Percentiles rank a stretch among this genome's conserved stretches.
Evolutionary conservation across 148 eudicot genomes (phyloP).

Genomic region (Rheum nobile): DNA sequence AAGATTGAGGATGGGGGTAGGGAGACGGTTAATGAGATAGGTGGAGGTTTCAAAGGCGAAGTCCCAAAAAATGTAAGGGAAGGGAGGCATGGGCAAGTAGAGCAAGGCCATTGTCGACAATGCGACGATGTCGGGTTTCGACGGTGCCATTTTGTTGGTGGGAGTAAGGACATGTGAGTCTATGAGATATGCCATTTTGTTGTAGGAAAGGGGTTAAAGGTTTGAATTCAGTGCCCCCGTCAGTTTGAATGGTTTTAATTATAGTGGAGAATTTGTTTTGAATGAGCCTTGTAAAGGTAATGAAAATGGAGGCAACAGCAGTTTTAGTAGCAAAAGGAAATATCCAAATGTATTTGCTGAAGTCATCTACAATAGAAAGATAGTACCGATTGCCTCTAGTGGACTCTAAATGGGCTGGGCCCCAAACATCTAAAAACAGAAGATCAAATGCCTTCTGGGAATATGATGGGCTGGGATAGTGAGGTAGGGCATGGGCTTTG

Average conservation of each 20-base stretch:
- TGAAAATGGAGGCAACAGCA: not conserved
- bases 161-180: not conserved
- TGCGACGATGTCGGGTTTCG: not conserved
- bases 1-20: too few species aligned
- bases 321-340: not conserved
- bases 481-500: too few species aligned
- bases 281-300: not conserved
- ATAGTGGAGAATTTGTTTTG: not conserved
- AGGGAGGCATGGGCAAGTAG: not conserved
- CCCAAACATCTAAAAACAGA: too few species aligned
- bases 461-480: too few species aligned
- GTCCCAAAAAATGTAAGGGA: not conserved
- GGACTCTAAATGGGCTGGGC: too few species aligned
- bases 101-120: not conserved
- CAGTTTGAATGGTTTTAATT: too few species aligned
- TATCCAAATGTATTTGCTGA: too few species aligned
- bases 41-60: not conserved
- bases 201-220: not conserved
- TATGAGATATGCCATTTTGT: not conserved
- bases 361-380: too few species aligned
- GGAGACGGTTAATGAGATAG: not conserved
- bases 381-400: too few species aligned
- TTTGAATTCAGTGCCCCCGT: not conserved
- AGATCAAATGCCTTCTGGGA: too few species aligned
- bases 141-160: not conserved